A percentile compares a stretch with the other conserved stretches of the same genome.
phyloP scores from a whole-genome alignment of 1,284 basidiomycete species.

The Pseudozyma thailandica region DNA sequence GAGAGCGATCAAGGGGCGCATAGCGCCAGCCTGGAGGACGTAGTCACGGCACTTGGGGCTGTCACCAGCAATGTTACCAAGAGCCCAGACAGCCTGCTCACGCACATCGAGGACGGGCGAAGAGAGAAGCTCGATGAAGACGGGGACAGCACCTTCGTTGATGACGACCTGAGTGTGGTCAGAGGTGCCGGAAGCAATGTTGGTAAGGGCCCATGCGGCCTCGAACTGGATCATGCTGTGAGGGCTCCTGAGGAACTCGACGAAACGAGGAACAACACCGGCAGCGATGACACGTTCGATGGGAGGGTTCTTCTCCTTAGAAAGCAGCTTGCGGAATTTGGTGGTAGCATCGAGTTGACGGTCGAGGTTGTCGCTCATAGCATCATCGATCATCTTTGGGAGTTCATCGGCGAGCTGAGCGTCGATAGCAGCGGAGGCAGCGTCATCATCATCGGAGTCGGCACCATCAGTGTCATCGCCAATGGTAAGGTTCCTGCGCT shows the following conservation, averaged over 20 bases:
- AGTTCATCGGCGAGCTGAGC: constrained; percentile 81
- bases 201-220: constrained; percentile 99
- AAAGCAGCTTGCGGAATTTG: constrained; percentile 93
- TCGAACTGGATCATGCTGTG: constrained; percentile 99
- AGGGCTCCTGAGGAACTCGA: constrained; percentile 87
- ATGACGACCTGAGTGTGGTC: constrained; percentile 99
- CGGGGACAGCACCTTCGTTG: constrained; percentile 90
- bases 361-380: constrained; percentile 90
- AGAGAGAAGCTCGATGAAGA: constrained; percentile 78
- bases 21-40: constrained; percentile 62
- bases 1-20: constrained; percentile 63
- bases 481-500: constrained; percentile 65
- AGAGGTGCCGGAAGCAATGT: constrained; percentile 98
- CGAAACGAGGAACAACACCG: constrained; percentile 95
- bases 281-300: constrained; percentile 99
- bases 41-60: constrained; percentile 67
- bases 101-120: constrained; percentile 67
- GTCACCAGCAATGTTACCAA: constrained; percentile 68
- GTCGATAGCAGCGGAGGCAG: constrained; percentile 49
- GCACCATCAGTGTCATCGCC: constrained; percentile 58
- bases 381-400: constrained; percentile 83
- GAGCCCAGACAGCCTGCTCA: constrained; percentile 68
- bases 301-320: constrained; percentile 99
- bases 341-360: constrained; percentile 91
- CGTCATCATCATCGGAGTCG: constrained; percentile 66